Evolutionary conservation across 2,329 filamentous ascomycete species (phyloP).

Genomic region (Xylaria sp.): DNA sequence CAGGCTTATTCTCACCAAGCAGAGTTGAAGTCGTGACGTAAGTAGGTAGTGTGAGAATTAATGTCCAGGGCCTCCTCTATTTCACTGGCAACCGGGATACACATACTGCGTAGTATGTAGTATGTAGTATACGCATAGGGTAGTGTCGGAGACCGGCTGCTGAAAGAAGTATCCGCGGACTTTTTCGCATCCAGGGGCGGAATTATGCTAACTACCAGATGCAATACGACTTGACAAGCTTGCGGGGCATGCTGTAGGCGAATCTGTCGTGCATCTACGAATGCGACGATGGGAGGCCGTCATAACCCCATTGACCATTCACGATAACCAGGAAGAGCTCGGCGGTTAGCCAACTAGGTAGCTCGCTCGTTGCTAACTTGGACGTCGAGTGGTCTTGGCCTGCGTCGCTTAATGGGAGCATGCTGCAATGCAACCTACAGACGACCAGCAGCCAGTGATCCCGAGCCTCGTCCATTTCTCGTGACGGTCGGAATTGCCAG

Average conservation of each 20-base stretch:
- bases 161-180: slow-evolving; percentile 31
- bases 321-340: not conserved
- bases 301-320: slow-evolving; percentile 30
- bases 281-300: slow-evolving; percentile 25
- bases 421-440: slow-evolving; percentile 26
- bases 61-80: not conserved
- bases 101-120: too few relatives aligned
- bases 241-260: slow-evolving; percentile 16
- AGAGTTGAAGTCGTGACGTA: slow-evolving; percentile 11
- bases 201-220: slow-evolving; percentile 2
- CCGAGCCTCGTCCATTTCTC: slow-evolving; percentile 27
- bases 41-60: slow-evolving; percentile 10
- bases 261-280: slow-evolving; percentile 31
- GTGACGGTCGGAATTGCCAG: slow-evolving; percentile 18
- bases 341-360: slow-evolving; percentile 25
- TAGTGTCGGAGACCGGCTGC: slow-evolving; percentile 9
- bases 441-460: slow-evolving; percentile 14
- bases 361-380: not conserved
- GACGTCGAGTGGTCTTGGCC: slow-evolving; percentile 14
- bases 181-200: slow-evolving; percentile 23
- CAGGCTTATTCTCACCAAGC: not conserved
- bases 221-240: slow-evolving; percentile 22
- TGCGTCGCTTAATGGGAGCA: slow-evolving; percentile 15
- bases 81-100: not conserved
- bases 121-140: too few relatives aligned